These are phyloP conservation scores for Arabis hirsuta DNA, from an alignment of 345 rosid species.

Conservation along the genomic window DNA sequence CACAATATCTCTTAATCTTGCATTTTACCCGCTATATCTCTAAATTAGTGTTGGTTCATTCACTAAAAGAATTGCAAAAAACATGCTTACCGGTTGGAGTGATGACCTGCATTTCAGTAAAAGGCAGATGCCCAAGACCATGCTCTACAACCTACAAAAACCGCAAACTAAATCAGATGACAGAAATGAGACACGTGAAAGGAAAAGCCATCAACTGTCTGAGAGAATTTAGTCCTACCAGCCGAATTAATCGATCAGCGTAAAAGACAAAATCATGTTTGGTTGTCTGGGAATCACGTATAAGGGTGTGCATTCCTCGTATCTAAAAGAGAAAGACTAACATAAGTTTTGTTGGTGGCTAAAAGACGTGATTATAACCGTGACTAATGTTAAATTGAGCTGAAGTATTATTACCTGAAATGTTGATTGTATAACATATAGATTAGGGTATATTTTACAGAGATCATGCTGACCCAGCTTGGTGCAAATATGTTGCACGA, in stretches of 20 bases:
- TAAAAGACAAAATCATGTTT: conserved; percentile 92
- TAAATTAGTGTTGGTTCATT: not conserved
- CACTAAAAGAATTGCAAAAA: conserved; percentile 1
- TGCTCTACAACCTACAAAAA: conserved; percentile 81
- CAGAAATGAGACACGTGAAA: not conserved
- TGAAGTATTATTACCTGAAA: conserved; percentile 65
- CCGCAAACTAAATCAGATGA: conserved; percentile 14
- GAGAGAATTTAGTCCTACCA: conserved; percentile 55
- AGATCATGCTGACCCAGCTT: conserved; percentile 96
- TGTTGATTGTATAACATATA: conserved; percentile 86
- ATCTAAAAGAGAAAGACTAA: conserved; percentile 56
- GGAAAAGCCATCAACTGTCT: not conserved
- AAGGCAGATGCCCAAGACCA: conserved; percentile 94
- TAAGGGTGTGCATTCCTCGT: conserved; percentile 95
- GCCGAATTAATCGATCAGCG: conserved; percentile 87
- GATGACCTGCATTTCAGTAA: conserved; percentile 90
- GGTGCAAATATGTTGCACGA: conserved; percentile 90
- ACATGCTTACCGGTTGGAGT: conserved; percentile 86
- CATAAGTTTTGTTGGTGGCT: conserved; percentile 9
- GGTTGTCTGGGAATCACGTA: conserved; percentile 86
- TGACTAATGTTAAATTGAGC: not conserved
- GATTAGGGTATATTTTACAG: conserved; percentile 92
- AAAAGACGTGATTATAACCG: not conserved
- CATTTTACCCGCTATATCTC: not conserved
- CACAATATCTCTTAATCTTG: not conserved